A percentile compares a stretch with the other conserved stretches of the same genome.
Evolutionary conservation across 2,329 filamentous ascomycete genomes (phyloP).

Genomic region (Teratosphaeria gauchensis): DNA sequence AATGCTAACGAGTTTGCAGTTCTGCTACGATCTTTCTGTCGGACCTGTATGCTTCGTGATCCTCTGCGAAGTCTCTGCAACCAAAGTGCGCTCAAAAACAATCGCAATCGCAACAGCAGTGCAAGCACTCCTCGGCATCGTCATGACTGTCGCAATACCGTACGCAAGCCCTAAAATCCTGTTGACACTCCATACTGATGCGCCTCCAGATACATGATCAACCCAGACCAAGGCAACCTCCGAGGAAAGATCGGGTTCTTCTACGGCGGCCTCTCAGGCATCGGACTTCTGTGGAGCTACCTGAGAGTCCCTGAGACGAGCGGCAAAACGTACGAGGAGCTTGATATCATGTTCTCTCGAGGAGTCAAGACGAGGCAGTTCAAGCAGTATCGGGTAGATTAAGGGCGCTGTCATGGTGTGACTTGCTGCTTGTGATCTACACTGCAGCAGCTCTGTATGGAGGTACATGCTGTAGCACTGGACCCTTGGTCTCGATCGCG

Average conservation of each 20-base stretch:
- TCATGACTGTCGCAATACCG: conserved; percentile 32
- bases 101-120: conserved; percentile 30
- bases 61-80: conserved; percentile 29
- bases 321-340: conserved; percentile 32
- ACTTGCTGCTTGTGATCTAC: too few relatives aligned
- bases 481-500: too few relatives aligned
- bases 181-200: background rate
- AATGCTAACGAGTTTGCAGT: conserved; percentile 6
- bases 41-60: conserved; percentile 32
- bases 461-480: too few relatives aligned
- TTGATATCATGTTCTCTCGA: conserved; percentile 34
- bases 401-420: background rate
- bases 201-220: conserved; percentile 28
- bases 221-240: conserved; percentile 31
- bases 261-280: conserved; percentile 27
- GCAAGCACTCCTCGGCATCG: conserved; percentile 31
- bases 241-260: conserved; percentile 35
- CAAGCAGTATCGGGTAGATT: conserved; percentile 19
- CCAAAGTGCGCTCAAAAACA: conserved; percentile 29
- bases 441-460: too few relatives aligned
- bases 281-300: conserved; percentile 29
- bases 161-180: background rate
- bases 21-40: conserved; percentile 28
- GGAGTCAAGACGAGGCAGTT: conserved; percentile 28
- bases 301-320: conserved; percentile 32